phyloP scores from a whole-genome alignment of 495 filamentous ascomycete species.

The Daldinia decipiens region DNA sequence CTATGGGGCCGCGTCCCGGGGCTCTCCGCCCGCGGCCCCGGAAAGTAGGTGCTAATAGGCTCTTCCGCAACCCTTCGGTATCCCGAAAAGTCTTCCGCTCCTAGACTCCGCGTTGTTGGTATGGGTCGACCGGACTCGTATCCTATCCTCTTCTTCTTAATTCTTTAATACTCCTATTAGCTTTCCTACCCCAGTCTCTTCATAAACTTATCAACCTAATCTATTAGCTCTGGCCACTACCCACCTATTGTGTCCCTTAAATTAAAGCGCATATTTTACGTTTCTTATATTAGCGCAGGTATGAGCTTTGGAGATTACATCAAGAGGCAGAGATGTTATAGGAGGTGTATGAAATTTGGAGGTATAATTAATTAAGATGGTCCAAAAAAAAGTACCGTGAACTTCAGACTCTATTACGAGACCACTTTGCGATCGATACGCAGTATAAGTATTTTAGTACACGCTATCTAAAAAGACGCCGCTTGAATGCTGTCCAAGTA shows the following conservation, averaged over 20 bases:
- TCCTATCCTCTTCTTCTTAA: too few relatives aligned
- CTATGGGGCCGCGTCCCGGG: background rate
- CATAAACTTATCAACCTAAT: too few relatives aligned
- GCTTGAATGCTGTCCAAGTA: slow-evolving; percentile 33
- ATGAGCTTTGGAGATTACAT: background rate
- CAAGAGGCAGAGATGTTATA: background rate
- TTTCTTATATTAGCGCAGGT: background rate
- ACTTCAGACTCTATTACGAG: background rate
- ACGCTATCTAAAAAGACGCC: slow-evolving; percentile 17
- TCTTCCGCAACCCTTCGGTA: background rate
- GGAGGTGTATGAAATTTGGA: background rate
- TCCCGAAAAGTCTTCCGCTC: background rate
- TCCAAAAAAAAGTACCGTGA: background rate
- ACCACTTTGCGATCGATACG: background rate
- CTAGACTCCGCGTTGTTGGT: too few relatives aligned
- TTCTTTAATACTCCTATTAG: too few relatives aligned
- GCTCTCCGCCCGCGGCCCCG: background rate
- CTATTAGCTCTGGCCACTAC: too few relatives aligned
- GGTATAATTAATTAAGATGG: background rate
- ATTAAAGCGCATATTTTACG: too few relatives aligned
- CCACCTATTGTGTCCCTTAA: too few relatives aligned
- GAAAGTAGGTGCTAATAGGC: background rate
- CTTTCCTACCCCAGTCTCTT: too few relatives aligned
- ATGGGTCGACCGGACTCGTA: too few relatives aligned
- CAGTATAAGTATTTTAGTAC: background rate